Evolutionary conservation across 495 filamentous ascomycete species (phyloP).

Genomic region (Antarctomyces pellizariae): DNA sequence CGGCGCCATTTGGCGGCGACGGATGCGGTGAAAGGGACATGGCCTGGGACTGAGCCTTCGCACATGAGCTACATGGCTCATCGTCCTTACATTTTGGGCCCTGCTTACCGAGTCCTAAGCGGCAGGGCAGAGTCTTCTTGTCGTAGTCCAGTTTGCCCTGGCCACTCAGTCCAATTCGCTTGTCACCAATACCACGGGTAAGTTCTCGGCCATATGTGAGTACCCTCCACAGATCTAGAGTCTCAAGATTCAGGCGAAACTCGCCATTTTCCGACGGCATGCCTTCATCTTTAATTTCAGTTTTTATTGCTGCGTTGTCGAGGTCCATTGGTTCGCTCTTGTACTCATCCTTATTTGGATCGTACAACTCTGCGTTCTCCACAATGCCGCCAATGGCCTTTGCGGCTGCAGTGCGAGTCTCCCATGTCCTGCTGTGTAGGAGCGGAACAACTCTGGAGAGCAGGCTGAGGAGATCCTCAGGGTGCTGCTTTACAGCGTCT

Average conservation of each 20-base stretch:
- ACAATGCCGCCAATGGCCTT: slow-evolving; percentile 85
- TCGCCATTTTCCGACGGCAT: no score
- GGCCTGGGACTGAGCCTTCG: no score
- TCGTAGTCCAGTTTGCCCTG: no score
- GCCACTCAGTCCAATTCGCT: no score
- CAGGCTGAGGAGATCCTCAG: slow-evolving; percentile 89
- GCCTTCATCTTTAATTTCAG: slow-evolving; percentile 18
- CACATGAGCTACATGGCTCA: no score
- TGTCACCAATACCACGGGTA: slow-evolving; percentile 56
- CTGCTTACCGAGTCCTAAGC: no score
- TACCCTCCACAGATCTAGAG: slow-evolving; percentile 55
- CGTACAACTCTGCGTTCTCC: slow-evolving; percentile 65
- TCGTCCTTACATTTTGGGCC: no score
- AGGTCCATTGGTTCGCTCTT: slow-evolving; percentile 35
- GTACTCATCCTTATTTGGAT: slow-evolving; percentile 32
- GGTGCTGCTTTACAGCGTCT: slow-evolving; percentile 92
- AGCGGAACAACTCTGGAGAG: slow-evolving; percentile 91
- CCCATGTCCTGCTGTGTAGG: slow-evolving; percentile 81
- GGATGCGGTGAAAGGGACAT: no score
- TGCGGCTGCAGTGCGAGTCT: slow-evolving; percentile 74
- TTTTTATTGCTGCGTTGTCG: slow-evolving; percentile 18
- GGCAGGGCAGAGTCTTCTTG: slow-evolving; percentile 63
- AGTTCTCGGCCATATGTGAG: slow-evolving; percentile 62
- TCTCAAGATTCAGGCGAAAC: slow-evolving; percentile 36
- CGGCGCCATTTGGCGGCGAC: neutral